Evolutionary conservation across 148 eudicot species (phyloP).

Genomic region (Chenopodium quinoa): DNA sequence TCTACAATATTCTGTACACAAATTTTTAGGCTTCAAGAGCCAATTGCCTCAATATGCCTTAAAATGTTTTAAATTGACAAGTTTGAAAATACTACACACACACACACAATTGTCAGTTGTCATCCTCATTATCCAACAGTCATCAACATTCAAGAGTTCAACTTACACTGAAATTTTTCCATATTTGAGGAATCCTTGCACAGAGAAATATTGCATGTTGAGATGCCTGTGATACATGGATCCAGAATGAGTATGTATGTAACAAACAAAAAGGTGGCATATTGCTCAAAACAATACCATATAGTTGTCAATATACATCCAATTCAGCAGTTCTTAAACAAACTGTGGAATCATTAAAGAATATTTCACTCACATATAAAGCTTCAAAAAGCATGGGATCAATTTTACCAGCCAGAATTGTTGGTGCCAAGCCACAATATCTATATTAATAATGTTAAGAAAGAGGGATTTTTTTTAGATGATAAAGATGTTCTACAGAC

Average conservation of each 20-base stretch:
- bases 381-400: constrained; percentile 95
- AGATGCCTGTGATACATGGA: constrained; percentile 60
- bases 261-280: background rate
- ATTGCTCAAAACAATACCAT: background rate
- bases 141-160: constrained; percentile 17
- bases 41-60: background rate
- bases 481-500: constrained; percentile 10
- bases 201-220: constrained; percentile 87
- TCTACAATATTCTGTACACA: background rate
- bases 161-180: constrained; percentile 62
- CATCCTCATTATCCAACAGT: background rate
- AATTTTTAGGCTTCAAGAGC: background rate
- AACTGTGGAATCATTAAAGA: background rate
- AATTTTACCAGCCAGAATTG: constrained; percentile 83
- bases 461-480: constrained; percentile 2
- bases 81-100: background rate
- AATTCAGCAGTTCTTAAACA: constrained; percentile 1
- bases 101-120: background rate
- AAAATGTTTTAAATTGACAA: background rate
- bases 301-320: background rate
- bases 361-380: constrained; percentile 66
- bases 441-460: constrained; percentile 41
- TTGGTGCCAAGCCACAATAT: constrained; percentile 92
- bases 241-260: constrained; percentile 2
- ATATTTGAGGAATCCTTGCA: constrained; percentile 93